phyloP scores from a whole-genome alignment of 345 rosid species.

The Aegle marmelos region DNA sequence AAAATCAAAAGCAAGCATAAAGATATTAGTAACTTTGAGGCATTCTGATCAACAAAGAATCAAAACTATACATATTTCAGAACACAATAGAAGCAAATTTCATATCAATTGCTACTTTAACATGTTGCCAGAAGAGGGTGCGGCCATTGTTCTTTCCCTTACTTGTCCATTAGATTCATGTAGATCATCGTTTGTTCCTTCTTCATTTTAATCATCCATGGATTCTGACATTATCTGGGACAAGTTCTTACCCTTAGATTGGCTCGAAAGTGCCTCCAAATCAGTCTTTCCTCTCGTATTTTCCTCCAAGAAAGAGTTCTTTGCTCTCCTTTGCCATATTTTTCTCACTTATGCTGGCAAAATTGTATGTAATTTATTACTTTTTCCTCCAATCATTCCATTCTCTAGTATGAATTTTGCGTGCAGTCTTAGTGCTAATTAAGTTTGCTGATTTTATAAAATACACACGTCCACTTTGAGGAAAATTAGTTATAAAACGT shows the following conservation, averaged over 20 bases:
- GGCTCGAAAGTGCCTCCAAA: conserved; percentile 24
- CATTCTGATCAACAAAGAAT: no score
- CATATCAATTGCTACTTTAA: not conserved
- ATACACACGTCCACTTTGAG: not conserved
- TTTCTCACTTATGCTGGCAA: conserved; percentile 44
- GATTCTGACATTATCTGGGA: conserved; percentile 67
- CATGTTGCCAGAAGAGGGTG: conserved; percentile 56
- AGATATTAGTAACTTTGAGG: not conserved
- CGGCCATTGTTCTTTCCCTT: conserved; percentile 48
- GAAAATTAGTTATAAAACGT: not conserved
- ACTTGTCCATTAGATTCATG: conserved; percentile 60
- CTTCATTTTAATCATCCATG: conserved; percentile 50
- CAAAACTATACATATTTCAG: no score
- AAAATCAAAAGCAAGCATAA: not conserved
- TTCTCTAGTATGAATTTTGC: no score
- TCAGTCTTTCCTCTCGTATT: conserved; percentile 17
- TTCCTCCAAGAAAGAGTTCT: conserved; percentile 61
- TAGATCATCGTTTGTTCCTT: conserved; percentile 43
- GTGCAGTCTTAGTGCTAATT: not conserved
- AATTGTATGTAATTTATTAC: conserved; percentile 28
- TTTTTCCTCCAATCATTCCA: no score
- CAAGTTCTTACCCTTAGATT: conserved; percentile 48
- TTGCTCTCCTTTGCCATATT: conserved; percentile 38
- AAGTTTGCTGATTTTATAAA: no score
- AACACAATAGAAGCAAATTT: not conserved